Base-by-base conservation (phyloP, 2,329 filamentous ascomycete species). In the Fusarium virguliforme region DNA sequence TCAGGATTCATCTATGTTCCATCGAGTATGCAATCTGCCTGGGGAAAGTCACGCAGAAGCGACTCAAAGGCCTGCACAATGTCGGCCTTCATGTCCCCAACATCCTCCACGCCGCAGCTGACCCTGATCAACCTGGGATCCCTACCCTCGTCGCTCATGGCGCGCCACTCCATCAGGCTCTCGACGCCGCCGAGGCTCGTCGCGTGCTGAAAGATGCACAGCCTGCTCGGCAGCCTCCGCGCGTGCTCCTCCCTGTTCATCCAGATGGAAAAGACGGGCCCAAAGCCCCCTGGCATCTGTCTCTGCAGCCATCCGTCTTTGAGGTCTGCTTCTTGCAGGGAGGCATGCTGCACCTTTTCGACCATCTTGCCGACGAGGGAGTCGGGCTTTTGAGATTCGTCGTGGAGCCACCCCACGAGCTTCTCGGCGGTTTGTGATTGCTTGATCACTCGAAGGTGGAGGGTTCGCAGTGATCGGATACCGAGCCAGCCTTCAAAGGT, bases 401-500 rank as follows among this genome's bases (percentile, higher is more conserved):
- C 18, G 7, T 51, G n/a, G 8, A 26, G 30, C 50, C 30, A 35
- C 18, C 7, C 2, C 10, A 24, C 32, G 32, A 54, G 13, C 18
- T 24, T 54, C 30, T 37, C 32, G 28, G 50, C 50, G 26, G 13
- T 34, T 51, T 54, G 32, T 7, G 50, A n/a, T 13, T 37, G 50
- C 22, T n/a, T 54, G 50, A n/a, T 15, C n/a, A n/a, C 50, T 3
- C 50, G 18, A 9, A 37, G 50, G 32, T 54, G 13, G 15, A 35
- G n/a, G 4, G 30, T 24, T 10, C 50, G 28, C 28, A 37, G 15
- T 12, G 51, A 55, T 24, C 32, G 38, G 6, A 60, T 51, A 28
- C 94, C 95, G 10, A 98, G 85, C 95, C 95, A 98, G 28, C 92
- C 7, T 90, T 80, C 98, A 95, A 77, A 97, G 81, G 87, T 94